These are phyloP conservation scores for Xanthoceras sorbifolium DNA, from an alignment of 345 rosid species.

Conservation along the genomic window DNA sequence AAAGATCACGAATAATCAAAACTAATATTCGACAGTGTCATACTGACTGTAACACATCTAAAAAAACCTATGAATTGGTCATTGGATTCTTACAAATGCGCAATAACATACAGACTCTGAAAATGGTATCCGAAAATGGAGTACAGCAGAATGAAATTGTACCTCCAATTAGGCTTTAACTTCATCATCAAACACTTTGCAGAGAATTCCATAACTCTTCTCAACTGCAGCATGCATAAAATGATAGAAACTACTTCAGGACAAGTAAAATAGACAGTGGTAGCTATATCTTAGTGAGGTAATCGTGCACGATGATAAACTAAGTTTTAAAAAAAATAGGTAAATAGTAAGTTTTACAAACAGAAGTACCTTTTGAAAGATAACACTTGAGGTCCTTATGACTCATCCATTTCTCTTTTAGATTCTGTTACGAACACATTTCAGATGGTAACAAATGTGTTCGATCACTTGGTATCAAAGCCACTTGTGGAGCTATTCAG, in stretches of 20 bases:
- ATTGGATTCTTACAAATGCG: background rate
- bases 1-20: background rate
- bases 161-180: conserved; percentile 73
- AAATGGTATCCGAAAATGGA: background rate
- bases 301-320: background rate
- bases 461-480: no score
- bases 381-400: background rate
- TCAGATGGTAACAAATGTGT: no score
- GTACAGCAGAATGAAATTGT: background rate
- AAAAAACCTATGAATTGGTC: background rate
- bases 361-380: background rate
- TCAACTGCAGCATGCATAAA: no score
- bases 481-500: no score
- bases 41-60: background rate
- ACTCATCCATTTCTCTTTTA: background rate
- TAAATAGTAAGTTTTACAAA: background rate
- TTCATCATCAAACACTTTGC: no score
- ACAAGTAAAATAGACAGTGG: no score
- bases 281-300: conserved; percentile 28
- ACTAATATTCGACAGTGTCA: background rate
- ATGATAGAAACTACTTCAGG: no score
- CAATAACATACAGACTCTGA: background rate
- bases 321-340: background rate
- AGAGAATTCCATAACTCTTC: no score
- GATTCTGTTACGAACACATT: no score